Percentiles rank a stretch among this genome's conserved stretches.
phyloP scores from a whole-genome alignment of 805 yeast genomes.

The Komagataella pseudopastoris region DNA sequence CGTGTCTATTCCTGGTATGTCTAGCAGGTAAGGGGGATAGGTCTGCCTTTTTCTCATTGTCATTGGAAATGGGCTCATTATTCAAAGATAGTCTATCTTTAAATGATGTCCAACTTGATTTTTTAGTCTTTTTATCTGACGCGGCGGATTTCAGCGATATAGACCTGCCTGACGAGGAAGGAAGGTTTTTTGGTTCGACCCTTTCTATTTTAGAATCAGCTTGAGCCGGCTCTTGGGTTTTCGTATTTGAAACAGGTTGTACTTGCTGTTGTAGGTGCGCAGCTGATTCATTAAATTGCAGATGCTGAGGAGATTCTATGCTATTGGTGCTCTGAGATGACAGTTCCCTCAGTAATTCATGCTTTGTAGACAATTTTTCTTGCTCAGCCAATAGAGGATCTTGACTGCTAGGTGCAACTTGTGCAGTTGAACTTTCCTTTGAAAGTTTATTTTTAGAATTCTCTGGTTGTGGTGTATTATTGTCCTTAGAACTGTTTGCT shows the following conservation, averaged over 20 bases:
- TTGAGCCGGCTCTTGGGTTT: not conserved
- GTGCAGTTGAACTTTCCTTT: not conserved
- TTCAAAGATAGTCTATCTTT: conserved; percentile 3
- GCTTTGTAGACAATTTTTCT: not conserved
- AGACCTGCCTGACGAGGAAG: not conserved
- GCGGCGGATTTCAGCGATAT: not conserved
- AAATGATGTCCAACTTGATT: conserved; percentile 6
- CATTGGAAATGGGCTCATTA: conserved; percentile 1
- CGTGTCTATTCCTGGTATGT: not conserved
- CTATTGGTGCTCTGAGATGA: not conserved
- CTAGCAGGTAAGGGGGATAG: not conserved
- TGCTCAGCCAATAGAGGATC: not conserved
- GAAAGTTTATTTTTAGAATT: not conserved
- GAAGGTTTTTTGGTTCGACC: not conserved
- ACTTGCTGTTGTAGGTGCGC: not conserved
- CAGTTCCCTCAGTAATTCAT: not conserved
- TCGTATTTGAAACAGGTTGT: not conserved
- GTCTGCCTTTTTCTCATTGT: not conserved
- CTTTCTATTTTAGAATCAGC: not conserved
- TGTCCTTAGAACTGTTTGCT: not conserved
- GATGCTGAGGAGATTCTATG: not conserved
- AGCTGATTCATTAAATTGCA: not conserved
- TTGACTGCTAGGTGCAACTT: not conserved
- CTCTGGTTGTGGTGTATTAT: not conserved
- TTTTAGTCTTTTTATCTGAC: not conserved